Evolutionary conservation across 2,329 filamentous ascomycete species (phyloP), one percentile per base, ranked within the genome.

Genomic region (Penicillium corylophilum): DNA sequence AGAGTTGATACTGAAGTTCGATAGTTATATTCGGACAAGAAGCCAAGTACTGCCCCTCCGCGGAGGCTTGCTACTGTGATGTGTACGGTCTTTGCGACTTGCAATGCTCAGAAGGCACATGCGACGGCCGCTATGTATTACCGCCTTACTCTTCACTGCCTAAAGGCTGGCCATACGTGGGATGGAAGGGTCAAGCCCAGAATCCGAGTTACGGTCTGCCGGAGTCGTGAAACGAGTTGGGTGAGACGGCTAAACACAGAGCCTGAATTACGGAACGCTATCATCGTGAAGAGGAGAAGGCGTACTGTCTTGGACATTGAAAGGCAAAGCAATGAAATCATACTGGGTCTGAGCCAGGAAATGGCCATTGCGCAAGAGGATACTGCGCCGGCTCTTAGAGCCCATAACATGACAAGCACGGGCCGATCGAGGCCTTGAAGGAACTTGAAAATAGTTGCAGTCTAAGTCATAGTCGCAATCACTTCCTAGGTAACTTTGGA

Each of bases 51-150:
- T 89, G 85, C 57, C 86, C 86, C 0, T 72, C 74, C 16, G 82
- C 82, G 1, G 69, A 75, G 41, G 79, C 82, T 8, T 88, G 85
- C 64, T 88, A 88, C 66, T 88, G 86, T 70, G 81, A 84, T 36
- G 77, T 83, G 15, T 89, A 84, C 60, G 85, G 85, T 0, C 60
- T 85, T 23, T 89, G 86, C 66, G 59, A 77, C 48, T 57, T 82
- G 15, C 59, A 54, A 13, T 76, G 73, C 47, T 64, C 72, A 16
- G 71, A 75, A 20, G 74, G 73, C 23, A 53, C 57, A 5, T 88
- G 85, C 62, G 70, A 77, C 4, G 77, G 77, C 2, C 79, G 82
- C 50, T 88, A 87, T 63, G 72, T 71, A 2, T 73, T 87, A 6
- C 85, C 85, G 2, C 78, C 76, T 0, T 85, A 70, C 56, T 77